Conservation (phyloP, 345 rosid species). For the Physaria fendleri region DNA sequence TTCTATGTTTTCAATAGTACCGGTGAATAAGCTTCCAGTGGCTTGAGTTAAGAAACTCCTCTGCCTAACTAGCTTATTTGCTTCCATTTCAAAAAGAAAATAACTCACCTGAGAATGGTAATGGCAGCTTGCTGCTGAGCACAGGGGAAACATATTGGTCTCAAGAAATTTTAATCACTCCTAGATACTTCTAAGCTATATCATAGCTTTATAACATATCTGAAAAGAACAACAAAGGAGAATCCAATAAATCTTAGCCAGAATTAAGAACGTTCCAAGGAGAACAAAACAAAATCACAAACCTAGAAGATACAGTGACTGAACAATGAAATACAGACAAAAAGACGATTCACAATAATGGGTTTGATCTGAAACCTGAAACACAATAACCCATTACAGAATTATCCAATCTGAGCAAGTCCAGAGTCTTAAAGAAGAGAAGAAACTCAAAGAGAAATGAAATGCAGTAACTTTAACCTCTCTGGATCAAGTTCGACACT, state of each 20-base stretch:
- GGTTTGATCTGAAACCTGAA: constrained; percentile 16
- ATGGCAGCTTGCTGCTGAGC: constrained; percentile 60
- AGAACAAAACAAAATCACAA: neutral
- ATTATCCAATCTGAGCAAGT: neutral
- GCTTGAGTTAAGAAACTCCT: constrained; percentile 42
- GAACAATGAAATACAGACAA: neutral
- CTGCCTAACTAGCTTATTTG: constrained; percentile 1
- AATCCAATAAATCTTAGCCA: neutral
- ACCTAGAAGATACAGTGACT: constrained; percentile 1
- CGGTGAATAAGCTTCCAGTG: constrained; percentile 36
- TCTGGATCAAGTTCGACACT: neutral
- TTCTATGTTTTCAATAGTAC: constrained; percentile 32
- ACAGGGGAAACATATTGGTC: constrained; percentile 61
- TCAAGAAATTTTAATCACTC: constrained; percentile 5
- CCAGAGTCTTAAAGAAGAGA: neutral
- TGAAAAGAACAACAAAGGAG: too few species aligned
- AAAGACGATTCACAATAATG: neutral
- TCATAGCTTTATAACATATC: constrained; percentile 32
- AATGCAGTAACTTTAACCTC: constrained; percentile 6
- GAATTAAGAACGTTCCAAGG: neutral
- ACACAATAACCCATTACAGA: neutral
- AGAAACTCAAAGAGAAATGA: neutral
- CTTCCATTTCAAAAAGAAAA: neutral
- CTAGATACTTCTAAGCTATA: constrained; percentile 20
- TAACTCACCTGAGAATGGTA: constrained; percentile 61